Evolutionary conservation across 345 rosid genomes (phyloP).

Genomic region (Eutrema yunnanense): DNA sequence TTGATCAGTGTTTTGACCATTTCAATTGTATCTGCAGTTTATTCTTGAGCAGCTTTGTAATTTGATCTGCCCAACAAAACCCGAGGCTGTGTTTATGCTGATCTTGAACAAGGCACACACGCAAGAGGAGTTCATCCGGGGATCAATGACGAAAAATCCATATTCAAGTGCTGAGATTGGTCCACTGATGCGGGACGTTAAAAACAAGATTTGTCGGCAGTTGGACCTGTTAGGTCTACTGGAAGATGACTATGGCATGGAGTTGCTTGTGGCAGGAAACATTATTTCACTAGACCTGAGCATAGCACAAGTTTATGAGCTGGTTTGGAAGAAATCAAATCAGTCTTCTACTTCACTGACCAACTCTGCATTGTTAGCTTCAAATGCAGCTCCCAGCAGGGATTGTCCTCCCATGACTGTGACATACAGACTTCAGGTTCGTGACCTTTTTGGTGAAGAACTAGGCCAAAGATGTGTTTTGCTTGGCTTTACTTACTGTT

Average conservation of each 20-base stretch:
- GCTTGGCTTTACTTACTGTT: background rate
- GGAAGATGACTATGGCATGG: slow-evolving; percentile 98
- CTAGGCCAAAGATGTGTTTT: slow-evolving; percentile 10
- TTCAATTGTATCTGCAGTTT: slow-evolving; percentile 56
- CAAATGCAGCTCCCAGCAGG: slow-evolving; percentile 56
- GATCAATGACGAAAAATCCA: slow-evolving; percentile 98
- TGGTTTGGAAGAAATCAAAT: slow-evolving; percentile 95
- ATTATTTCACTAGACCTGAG: slow-evolving; percentile 96
- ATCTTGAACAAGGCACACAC: slow-evolving; percentile 93
- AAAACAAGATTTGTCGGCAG: slow-evolving; percentile 94
- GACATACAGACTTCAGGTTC: slow-evolving; percentile 98
- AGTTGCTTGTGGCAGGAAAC: slow-evolving; percentile 93
- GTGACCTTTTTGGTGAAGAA: slow-evolving; percentile 17
- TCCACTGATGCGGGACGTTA: slow-evolving; percentile 98
- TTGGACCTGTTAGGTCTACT: slow-evolving; percentile 80
- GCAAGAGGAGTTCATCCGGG: slow-evolving; percentile 96
- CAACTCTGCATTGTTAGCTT: slow-evolving; percentile 52
- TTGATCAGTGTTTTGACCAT: slow-evolving; percentile 19
- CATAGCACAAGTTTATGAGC: slow-evolving; percentile 96
- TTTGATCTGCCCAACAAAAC: slow-evolving; percentile 95
- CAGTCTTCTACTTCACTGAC: slow-evolving; percentile 63
- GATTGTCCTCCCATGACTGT: slow-evolving; percentile 95
- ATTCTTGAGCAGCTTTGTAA: slow-evolving; percentile 98
- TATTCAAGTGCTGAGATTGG: slow-evolving; percentile 97
- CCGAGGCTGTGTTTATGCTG: slow-evolving; percentile 84